Percentiles rank a stretch among this genome's conserved stretches.
Conservation (phyloP, 1,139 yeast species). For the Zygosaccharomyces sapae region DNA sequence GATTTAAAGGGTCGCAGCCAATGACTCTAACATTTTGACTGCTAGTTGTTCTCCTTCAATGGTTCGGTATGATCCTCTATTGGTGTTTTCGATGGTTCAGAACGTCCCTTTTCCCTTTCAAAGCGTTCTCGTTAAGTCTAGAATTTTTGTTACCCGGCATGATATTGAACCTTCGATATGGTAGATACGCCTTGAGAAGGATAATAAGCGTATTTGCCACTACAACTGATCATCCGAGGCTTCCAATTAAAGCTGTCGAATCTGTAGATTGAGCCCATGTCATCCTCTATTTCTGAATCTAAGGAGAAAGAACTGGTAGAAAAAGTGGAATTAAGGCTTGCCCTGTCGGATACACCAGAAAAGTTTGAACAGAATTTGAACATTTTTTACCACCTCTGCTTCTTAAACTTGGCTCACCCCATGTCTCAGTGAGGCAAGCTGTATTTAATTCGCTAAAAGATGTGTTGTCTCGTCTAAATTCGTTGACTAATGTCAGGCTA, state of each 20-base stretch:
- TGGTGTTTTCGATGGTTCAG: no score
- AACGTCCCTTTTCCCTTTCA: background rate
- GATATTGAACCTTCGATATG: background rate
- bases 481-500: slow-evolving; percentile 50
- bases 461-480: slow-evolving; percentile 60
- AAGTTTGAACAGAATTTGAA: slow-evolving; percentile 60
- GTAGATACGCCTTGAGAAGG: background rate
- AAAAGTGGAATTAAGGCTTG: slow-evolving; percentile 79
- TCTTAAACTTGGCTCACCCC: slow-evolving; percentile 70
- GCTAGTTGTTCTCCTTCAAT: background rate
- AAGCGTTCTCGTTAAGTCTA: background rate
- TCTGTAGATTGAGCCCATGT: no score
- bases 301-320: slow-evolving; percentile 57
- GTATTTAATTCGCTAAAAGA: slow-evolving; percentile 66
- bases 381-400: slow-evolving; percentile 73
- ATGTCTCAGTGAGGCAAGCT: slow-evolving; percentile 61
- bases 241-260: background rate
- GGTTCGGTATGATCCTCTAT: background rate
- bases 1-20: slow-evolving; percentile 48
- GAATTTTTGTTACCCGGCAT: background rate
- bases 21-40: slow-evolving; percentile 46
- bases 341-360: slow-evolving; percentile 65
- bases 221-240: background rate
- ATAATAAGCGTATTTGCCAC: background rate
- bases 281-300: slow-evolving; percentile 31